Evolutionary conservation across 2,329 filamentous ascomycete genomes (phyloP).

Genomic region (Xylariaceae sp.): DNA sequence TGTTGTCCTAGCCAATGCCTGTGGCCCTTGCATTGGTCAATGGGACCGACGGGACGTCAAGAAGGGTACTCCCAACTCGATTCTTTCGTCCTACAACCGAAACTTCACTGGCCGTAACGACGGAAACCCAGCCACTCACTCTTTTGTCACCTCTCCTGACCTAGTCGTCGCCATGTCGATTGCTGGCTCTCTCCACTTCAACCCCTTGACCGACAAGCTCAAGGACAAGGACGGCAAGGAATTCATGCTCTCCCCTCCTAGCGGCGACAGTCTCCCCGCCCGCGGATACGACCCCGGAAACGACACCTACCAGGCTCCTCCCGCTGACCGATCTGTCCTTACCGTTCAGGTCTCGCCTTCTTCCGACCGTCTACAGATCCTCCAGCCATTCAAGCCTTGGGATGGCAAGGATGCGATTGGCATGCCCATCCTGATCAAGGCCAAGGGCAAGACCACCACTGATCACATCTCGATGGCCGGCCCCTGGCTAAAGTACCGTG

Average conservation of each 20-base stretch:
- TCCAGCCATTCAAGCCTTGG: constrained; percentile 82
- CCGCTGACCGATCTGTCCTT: constrained; percentile 67
- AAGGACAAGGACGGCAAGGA: constrained; percentile 96
- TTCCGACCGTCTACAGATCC: constrained; percentile 90
- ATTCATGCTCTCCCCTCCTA: constrained; percentile 77
- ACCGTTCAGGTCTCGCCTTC: constrained; percentile 77
- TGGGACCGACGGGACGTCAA: constrained; percentile 92
- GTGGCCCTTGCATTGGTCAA: constrained; percentile 87
- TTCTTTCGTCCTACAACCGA: constrained; percentile 98
- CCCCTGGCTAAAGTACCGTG: constrained; percentile 97
- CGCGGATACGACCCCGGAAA: constrained; percentile 84
- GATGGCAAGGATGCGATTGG: constrained; percentile 82
- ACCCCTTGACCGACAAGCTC: constrained; percentile 85
- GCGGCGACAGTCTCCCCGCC: constrained; percentile 72
- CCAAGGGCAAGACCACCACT: constrained; percentile 91
- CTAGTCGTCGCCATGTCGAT: constrained; percentile 81
- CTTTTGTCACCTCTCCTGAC: constrained; percentile 87
- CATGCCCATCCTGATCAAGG: constrained; percentile 93
- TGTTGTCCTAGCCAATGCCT: constrained; percentile 91
- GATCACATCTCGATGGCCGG: constrained; percentile 97
- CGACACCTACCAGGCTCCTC: constrained; percentile 95
- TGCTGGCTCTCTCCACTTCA: constrained; percentile 83
- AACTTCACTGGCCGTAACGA: constrained; percentile 99
- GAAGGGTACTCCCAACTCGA: constrained; percentile 94
- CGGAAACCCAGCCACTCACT: constrained; percentile 89